phyloP scores from a whole-genome alignment of 768 basidiomycete genomes.

The Amanita inopinata region DNA sequence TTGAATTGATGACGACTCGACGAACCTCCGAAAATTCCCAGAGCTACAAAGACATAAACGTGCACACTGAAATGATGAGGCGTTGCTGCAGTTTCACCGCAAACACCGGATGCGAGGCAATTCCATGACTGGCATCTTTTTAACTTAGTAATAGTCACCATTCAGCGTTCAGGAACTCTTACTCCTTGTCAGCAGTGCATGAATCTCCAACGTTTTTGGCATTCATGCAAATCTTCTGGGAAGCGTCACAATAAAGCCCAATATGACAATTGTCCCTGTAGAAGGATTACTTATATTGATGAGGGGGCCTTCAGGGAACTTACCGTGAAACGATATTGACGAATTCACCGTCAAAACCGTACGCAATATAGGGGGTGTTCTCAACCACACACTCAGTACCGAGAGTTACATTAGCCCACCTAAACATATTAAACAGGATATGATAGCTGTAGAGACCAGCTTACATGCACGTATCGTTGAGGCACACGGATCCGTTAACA shows the following conservation, averaged over 20 bases:
- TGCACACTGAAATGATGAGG: constrained; percentile 55
- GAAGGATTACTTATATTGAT: neutral
- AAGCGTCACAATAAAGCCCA: constrained; percentile 70
- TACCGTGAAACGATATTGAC: constrained; percentile 78
- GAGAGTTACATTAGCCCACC: constrained; percentile 72
- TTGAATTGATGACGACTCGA: constrained; percentile 2
- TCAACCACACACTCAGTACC: constrained; percentile 59
- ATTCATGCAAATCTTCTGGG: constrained; percentile 44
- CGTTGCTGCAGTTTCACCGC: constrained; percentile 48
- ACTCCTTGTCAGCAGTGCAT: constrained; percentile 49
- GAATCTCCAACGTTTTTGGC: constrained; percentile 45
- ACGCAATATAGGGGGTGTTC: constrained; percentile 73
- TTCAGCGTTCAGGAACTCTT: constrained; percentile 11
- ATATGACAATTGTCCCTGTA: constrained; percentile 61
- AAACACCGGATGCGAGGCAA: constrained; percentile 51
- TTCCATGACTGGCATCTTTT: constrained; percentile 69
- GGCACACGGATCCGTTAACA: constrained; percentile 75
- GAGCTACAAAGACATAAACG: constrained; percentile 63
- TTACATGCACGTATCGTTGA: constrained; percentile 81
- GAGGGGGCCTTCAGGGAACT: constrained; percentile 10
- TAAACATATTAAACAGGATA: constrained; percentile 18
- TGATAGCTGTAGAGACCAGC: constrained; percentile 19
- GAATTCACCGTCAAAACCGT: constrained; percentile 49
- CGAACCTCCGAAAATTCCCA: constrained; percentile 68
- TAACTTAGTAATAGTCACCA: neutral